Percentiles rank a stretch among this genome's conserved stretches.
These are phyloP conservation scores for Pythium sukuiense DNA, from an alignment of 352 stramenopile genomes.

Conservation along the genomic window DNA sequence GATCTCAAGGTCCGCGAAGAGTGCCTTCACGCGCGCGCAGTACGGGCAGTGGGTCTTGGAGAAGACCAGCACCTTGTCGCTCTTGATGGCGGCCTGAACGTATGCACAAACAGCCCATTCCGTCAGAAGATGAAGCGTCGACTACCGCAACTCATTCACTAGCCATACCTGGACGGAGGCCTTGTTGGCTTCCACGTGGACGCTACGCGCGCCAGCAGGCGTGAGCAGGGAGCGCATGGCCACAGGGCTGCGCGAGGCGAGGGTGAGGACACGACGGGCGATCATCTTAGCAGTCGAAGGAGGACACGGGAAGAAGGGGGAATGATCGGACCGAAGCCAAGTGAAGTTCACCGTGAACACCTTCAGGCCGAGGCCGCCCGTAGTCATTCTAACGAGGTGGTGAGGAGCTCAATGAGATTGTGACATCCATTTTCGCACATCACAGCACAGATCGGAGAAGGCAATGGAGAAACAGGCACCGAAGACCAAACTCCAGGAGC, in stretches of 20 bases:
- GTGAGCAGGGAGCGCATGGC: slow-evolving; percentile 4
- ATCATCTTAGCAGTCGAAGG: slow-evolving; percentile 15
- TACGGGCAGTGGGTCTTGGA: slow-evolving; percentile 96
- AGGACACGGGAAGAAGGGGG: not conserved
- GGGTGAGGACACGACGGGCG: slow-evolving; percentile 18
- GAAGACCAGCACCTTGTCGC: slow-evolving; percentile 89
- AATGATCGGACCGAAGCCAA: not conserved
- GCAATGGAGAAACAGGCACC: slow-evolving; percentile 6
- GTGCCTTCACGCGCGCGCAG: slow-evolving; percentile 89
- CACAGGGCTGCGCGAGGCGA: slow-evolving; percentile 17
- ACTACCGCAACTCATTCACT: slow-evolving; percentile 2
- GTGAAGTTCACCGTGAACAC: not conserved
- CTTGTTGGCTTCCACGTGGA: slow-evolving; percentile 66
- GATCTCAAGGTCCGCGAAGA: slow-evolving; percentile 74
- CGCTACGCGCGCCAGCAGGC: slow-evolving; percentile 31
- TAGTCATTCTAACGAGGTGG: not conserved
- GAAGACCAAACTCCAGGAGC: slow-evolving; percentile 19
- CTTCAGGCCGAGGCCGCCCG: not conserved
- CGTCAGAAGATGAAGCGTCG: not conserved
- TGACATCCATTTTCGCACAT: not conserved
- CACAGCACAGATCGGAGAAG: not conserved
- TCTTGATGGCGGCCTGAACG: slow-evolving; percentile 54
- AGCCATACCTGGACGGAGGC: slow-evolving; percentile 51
- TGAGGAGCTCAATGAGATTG: not conserved
- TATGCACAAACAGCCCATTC: not conserved